These are phyloP conservation scores for Monosporozyma solicola DNA, from an alignment of 805 yeast species.

Conservation along the genomic window DNA sequence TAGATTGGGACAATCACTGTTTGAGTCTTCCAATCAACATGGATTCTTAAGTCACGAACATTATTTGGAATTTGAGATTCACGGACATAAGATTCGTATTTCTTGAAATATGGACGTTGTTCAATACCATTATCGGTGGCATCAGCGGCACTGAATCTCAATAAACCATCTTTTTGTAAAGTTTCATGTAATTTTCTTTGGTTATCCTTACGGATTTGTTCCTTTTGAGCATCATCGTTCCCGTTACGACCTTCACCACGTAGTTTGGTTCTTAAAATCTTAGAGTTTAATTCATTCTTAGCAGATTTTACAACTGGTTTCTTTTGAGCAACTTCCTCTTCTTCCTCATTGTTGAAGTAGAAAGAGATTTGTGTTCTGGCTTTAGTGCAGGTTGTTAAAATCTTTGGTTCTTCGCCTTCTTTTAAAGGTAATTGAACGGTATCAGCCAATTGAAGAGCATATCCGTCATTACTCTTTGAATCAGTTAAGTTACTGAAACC, in stretches of 20 bases:
- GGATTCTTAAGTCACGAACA: slow-evolving; percentile 76
- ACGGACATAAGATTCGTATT: slow-evolving; percentile 88
- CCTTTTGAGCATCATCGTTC: slow-evolving; percentile 66
- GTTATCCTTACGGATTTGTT: slow-evolving; percentile 69
- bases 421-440: slow-evolving; percentile 59
- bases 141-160: slow-evolving; percentile 72
- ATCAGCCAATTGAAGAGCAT: slow-evolving; percentile 70
- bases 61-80: slow-evolving; percentile 84
- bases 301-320: slow-evolving; percentile 24
- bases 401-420: slow-evolving; percentile 41
- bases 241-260: slow-evolving; percentile 61
- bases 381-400: slow-evolving; percentile 69
- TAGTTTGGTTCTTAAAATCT: slow-evolving; percentile 67
- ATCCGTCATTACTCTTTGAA: slow-evolving; percentile 44
- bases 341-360: slow-evolving; percentile 67
- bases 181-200: slow-evolving; percentile 78
- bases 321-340: slow-evolving; percentile 35
- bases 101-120: slow-evolving; percentile 58
- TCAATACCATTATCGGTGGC: slow-evolving; percentile 46
- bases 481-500: slow-evolving; percentile 63
- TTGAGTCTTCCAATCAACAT: slow-evolving; percentile 80
- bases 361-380: slow-evolving; percentile 68
- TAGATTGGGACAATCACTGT: slow-evolving; percentile 83
- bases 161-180: slow-evolving; percentile 78
- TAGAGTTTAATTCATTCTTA: slow-evolving; percentile 38